Conservation (phyloP, 2,329 filamentous ascomycete species). For the Nothophaeocryptopus gaeumannii region DNA sequence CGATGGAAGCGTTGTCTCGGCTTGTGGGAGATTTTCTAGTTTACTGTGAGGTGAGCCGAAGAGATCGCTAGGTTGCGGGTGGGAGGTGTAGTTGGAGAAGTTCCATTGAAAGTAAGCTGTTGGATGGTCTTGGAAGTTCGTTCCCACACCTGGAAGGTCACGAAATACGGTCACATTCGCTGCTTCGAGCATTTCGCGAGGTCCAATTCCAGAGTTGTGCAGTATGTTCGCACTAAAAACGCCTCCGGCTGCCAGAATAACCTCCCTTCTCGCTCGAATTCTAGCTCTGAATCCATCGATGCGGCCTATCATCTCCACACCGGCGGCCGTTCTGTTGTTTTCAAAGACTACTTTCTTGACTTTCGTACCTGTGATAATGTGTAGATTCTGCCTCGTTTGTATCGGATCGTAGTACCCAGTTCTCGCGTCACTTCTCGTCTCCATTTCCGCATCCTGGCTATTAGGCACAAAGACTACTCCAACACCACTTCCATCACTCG, state of each 20-base stretch:
- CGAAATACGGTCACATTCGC: conserved; percentile 44
- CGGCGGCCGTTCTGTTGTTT: not conserved
- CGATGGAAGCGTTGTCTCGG: too few relatives aligned
- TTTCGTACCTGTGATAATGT: conserved; percentile 13
- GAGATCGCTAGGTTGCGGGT: conserved; percentile 14
- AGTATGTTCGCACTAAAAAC: conserved; percentile 55
- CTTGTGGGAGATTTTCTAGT: too few relatives aligned
- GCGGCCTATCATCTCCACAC: conserved; percentile 8
- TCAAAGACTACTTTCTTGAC: conserved; percentile 3
- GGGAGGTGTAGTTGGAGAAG: conserved; percentile 7
- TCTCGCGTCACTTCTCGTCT: conserved; percentile 36
- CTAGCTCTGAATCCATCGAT: not conserved
- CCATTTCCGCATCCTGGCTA: conserved; percentile 34
- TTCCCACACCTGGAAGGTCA: conserved; percentile 45
- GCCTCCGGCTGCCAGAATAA: conserved; percentile 58
- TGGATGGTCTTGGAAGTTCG: conserved; percentile 51
- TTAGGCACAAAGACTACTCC: conserved; percentile 39
- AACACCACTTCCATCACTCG: conserved; percentile 27
- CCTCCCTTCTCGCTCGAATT: conserved; percentile 39
- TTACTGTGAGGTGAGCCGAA: too few relatives aligned
- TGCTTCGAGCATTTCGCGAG: conserved; percentile 39
- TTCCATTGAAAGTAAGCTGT: conserved; percentile 19
- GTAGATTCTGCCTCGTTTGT: conserved; percentile 31
- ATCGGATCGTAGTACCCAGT: conserved; percentile 32
- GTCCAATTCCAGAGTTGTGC: conserved; percentile 61